phyloP scores from a whole-genome alignment of 148 eudicot species.

The Vaccinium corymbosum region DNA sequence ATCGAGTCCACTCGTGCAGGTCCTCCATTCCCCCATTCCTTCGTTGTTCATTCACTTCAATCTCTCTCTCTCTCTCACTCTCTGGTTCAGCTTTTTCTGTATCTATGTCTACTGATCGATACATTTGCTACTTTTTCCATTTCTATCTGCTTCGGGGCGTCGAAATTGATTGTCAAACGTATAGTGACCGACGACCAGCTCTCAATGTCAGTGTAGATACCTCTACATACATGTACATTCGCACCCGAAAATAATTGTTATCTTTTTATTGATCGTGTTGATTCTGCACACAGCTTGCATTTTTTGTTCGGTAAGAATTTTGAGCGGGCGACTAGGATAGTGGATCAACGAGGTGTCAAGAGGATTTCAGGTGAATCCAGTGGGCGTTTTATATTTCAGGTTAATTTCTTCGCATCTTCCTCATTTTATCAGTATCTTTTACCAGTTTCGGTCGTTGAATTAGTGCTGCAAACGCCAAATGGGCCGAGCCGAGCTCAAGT shows the following conservation, averaged over 20 bases:
- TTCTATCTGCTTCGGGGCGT: constrained; percentile 9
- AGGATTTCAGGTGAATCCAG: constrained; percentile 62
- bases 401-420: constrained; percentile 16
- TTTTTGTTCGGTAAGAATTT: constrained; percentile 84
- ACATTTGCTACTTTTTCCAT: not conserved
- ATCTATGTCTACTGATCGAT: not conserved
- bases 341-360: constrained; percentile 79
- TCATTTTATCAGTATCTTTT: not conserved
- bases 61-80: not conserved
- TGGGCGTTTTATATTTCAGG: constrained; percentile 84
- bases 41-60: not conserved
- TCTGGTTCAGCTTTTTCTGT: not conserved
- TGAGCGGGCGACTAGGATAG: constrained; percentile 81
- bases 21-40: not conserved
- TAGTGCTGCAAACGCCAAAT: no score
- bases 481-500: no score
- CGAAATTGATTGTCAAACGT: constrained; percentile 12
- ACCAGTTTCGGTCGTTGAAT: not conserved
- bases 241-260: no score
- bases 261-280: not conserved
- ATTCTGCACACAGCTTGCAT: constrained; percentile 45
- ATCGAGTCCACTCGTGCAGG: constrained; percentile 71
- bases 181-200: constrained; percentile 75
- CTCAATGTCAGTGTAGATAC: constrained; percentile 44
- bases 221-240: not conserved